These are phyloP conservation scores for Epichloe brachyelytri DNA, from an alignment of 2,329 filamentous ascomycete genomes.

Conservation along the genomic window DNA sequence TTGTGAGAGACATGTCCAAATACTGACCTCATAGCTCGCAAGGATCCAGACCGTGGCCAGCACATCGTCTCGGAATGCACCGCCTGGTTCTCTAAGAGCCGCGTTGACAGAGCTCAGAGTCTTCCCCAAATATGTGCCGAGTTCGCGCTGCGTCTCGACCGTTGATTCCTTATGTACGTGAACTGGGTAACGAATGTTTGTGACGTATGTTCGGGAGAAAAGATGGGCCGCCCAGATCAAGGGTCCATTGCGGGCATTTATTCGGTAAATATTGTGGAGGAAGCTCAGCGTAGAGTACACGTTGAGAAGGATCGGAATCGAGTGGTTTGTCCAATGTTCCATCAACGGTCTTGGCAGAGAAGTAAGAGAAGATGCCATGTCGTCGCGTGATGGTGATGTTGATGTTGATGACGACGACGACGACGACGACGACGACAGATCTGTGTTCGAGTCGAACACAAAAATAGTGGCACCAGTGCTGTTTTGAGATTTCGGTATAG, in stretches of 20 bases:
- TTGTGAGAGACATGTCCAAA: background rate
- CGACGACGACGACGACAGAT: background rate
- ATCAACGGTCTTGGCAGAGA: constrained; percentile 13
- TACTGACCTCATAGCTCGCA: constrained; percentile 25
- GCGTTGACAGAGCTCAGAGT: constrained; percentile 24
- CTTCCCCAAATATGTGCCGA: constrained; percentile 23
- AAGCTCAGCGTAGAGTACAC: constrained; percentile 25
- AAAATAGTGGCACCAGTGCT: constrained; percentile 1
- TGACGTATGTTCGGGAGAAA: constrained; percentile 27
- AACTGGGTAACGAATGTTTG: constrained; percentile 22
- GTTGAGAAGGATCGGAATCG: constrained; percentile 25
- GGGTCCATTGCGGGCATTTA: constrained; percentile 17
- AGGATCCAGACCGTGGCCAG: constrained; percentile 28
- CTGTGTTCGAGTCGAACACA: constrained; percentile 3
- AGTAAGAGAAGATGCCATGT: constrained; percentile 3
- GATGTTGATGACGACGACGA: background rate
- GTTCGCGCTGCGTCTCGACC: constrained; percentile 17
- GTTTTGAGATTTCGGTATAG: constrained; percentile 1
- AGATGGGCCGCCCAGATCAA: constrained; percentile 27
- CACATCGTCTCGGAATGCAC: constrained; percentile 21
- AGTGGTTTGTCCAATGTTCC: constrained; percentile 26
- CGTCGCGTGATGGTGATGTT: background rate
- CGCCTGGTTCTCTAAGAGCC: constrained; percentile 19
- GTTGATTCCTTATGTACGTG: constrained; percentile 14
- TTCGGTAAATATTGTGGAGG: constrained; percentile 17